phyloP scores from a whole-genome alignment of 768 basidiomycete species.

The Paxillus rubicundulus region DNA sequence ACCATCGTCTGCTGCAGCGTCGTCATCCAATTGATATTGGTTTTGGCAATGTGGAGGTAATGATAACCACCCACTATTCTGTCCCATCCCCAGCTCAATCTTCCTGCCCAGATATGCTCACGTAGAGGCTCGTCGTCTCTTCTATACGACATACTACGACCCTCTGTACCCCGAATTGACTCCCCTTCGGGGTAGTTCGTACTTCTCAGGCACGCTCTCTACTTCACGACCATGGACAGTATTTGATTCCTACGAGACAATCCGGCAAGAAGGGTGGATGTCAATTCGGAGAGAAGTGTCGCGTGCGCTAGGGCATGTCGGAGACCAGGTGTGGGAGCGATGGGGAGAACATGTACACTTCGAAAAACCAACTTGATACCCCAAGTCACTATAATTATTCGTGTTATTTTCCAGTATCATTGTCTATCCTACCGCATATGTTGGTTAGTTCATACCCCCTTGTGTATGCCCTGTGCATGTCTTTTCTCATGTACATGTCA shows the following conservation, averaged over 20 bases:
- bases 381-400: conserved; percentile 14
- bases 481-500: not conserved
- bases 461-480: not conserved
- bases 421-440: conserved; percentile 6
- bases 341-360: conserved; percentile 35
- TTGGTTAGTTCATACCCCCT: not conserved
- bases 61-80: conserved; percentile 12
- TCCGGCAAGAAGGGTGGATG: conserved; percentile 42
- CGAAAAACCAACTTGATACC: conserved; percentile 30
- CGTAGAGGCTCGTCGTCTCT: conserved; percentile 51
- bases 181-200: conserved; percentile 37
- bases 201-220: conserved; percentile 31
- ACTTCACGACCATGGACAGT: conserved; percentile 39
- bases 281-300: conserved; percentile 37
- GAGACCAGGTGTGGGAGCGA: conserved; percentile 42
- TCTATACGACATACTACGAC: conserved; percentile 75
- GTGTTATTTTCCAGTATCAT: conserved; percentile 14
- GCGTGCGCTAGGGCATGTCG: conserved; percentile 38
- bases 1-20: conserved; percentile 37
- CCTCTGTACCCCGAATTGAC: conserved; percentile 74
- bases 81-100: conserved; percentile 7
- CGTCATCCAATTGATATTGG: conserved; percentile 44
- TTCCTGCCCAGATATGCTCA: conserved; percentile 40
- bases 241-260: conserved; percentile 35
- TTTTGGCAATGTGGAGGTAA: conserved; percentile 59